A percentile compares a stretch with the other conserved stretches of the same genome.
These are phyloP conservation scores for Adenanthera pavonina DNA, from an alignment of 306 rosid genomes.

Conservation along the genomic window DNA sequence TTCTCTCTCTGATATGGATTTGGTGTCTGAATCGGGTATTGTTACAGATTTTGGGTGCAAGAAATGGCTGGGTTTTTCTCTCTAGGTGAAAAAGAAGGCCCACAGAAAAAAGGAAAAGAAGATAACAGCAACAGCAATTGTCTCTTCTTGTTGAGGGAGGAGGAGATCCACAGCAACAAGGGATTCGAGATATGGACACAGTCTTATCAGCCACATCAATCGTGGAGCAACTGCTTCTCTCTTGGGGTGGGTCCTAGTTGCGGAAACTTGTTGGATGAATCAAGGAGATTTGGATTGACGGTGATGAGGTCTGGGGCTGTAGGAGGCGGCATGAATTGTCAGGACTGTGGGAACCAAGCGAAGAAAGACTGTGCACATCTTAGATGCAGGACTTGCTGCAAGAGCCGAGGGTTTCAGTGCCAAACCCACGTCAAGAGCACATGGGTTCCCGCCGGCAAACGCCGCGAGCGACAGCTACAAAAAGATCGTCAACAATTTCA, in stretches of 20 bases:
- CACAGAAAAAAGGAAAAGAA: slow-evolving; percentile 39
- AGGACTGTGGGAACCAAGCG: slow-evolving; percentile 96
- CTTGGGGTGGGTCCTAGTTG: slow-evolving; percentile 78
- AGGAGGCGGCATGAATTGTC: slow-evolving; percentile 77
- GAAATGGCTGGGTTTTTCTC: slow-evolving; percentile 91
- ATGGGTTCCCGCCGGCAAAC: slow-evolving; percentile 92
- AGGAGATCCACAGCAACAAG: slow-evolving; percentile 73
- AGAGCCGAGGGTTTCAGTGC: slow-evolving; percentile 95
- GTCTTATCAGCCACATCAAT: slow-evolving; percentile 49
- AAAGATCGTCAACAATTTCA: slow-evolving; percentile 43
- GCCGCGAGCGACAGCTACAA: slow-evolving; percentile 81
- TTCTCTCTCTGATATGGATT: slow-evolving; percentile 74
- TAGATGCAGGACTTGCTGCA: slow-evolving; percentile 92
- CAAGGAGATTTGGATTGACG: slow-evolving; percentile 59
- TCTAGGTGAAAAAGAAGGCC: slow-evolving; percentile 70
- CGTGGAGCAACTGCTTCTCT: slow-evolving; percentile 59
- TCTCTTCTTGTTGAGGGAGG: slow-evolving; percentile 60
- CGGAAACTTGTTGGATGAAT: slow-evolving; percentile 23
- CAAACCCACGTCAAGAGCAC: slow-evolving; percentile 96
- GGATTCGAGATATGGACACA: slow-evolving; percentile 96
- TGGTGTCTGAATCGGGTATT: slow-evolving; percentile 58
- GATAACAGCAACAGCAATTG: slow-evolving; percentile 13
- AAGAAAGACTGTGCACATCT: slow-evolving; percentile 88
- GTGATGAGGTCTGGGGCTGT: slow-evolving; percentile 64
- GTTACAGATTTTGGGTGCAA: slow-evolving; percentile 57